Evolutionary conservation across 345 rosid genomes (phyloP), one percentile per base, ranked within the genome.

Genomic region (Hibiscus tridactylites): DNA sequence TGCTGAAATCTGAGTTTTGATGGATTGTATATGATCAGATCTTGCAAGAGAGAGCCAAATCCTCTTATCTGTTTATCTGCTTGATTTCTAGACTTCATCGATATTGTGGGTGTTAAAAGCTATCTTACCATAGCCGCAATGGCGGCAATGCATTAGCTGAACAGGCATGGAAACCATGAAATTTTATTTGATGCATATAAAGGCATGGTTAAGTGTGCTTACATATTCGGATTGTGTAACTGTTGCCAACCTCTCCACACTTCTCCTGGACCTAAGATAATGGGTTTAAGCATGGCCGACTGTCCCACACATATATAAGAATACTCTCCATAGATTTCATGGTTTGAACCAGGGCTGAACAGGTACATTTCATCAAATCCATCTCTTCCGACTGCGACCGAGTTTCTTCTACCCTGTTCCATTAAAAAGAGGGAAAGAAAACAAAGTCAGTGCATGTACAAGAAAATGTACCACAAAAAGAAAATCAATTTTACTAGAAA

Each of bases 391-490:
- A 88, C 77, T 19, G 73, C 79, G 44, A 94, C 85, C 3, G 97
- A 91, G 87, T 90, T 91, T 71, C 97, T 86, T 82, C 91, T 84
- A 15, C 98, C 95, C 97, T 94, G 84, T 72, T 74, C 31, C 74
- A 77, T 65, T 44, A 9, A 26, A 10, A 58, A 10, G 24, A 31
- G 11, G 11, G 29, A 13, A 8, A 17, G 50, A 52, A 37, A 24
- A 59, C 39, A 9, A 74, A 61, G 26, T 39, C 8, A 28, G 39
- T 0, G 24, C 44, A 26, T 47, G 9, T 17, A 7, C 12, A 12
- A 19, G 10, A 54, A 19, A 54, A 54, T 17, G 12, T 17, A 54
- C 26, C 12, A 44, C 3, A 44, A 10, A 44, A 2, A 10, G 47
- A 2, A 44, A 44, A 3, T 24, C 35, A 58, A 13, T 58, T 29